These are phyloP conservation scores for Populus deltoides DNA, from an alignment of 345 rosid genomes.

Conservation along the genomic window DNA sequence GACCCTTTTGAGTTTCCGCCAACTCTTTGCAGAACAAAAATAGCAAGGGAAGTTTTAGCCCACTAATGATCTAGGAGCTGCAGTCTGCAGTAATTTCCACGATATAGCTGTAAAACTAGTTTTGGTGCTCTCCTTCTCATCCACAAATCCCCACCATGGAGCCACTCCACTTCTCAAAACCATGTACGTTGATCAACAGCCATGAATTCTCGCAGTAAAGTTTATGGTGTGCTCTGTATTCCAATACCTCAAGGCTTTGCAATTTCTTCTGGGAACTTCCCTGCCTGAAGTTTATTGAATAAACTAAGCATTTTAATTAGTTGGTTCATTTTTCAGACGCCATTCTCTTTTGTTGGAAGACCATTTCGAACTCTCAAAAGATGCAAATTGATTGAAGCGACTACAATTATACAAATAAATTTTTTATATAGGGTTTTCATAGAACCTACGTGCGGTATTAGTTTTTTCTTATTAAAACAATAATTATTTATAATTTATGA, in stretches of 20 bases:
- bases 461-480: no score
- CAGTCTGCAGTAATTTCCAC: neutral
- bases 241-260: slow-evolving; percentile 3
- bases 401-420: no score
- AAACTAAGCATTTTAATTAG: no score
- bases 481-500: no score
- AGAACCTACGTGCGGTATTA: no score
- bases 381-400: no score
- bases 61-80: neutral
- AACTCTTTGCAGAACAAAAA: neutral
- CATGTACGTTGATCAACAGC: neutral
- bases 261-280: neutral
- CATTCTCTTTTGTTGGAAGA: no score
- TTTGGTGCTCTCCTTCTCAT: neutral
- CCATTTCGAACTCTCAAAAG: no score
- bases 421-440: no score
- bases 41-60: neutral
- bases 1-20: neutral
- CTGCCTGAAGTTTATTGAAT: no score
- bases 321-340: no score
- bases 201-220: neutral
- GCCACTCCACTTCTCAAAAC: neutral
- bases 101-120: neutral
- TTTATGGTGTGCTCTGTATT: slow-evolving; percentile 11
- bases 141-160: neutral